Evolutionary conservation across 1,284 basidiomycete genomes (phyloP).

Genomic region (Papiliotrema terrestris): DNA sequence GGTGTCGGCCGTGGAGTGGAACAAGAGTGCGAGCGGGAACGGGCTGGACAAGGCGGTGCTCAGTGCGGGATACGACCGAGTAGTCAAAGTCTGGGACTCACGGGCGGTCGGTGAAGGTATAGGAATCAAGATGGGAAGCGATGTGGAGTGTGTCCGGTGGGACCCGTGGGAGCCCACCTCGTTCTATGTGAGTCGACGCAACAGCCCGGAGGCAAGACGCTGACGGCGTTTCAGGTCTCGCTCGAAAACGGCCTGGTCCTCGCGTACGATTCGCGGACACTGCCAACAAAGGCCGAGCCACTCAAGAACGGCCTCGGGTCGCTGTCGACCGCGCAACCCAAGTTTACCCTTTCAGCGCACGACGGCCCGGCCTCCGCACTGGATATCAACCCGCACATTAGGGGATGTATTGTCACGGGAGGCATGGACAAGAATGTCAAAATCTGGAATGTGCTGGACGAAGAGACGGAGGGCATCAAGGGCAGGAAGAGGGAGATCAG

Average conservation of each 20-base stretch:
- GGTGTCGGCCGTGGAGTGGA: conserved; percentile 98
- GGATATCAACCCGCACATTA: conserved; percentile 87
- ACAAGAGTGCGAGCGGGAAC: conserved; percentile 58
- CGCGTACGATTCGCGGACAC: conserved; percentile 82
- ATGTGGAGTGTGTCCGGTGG: conserved; percentile 93
- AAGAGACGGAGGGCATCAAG: conserved; percentile 58
- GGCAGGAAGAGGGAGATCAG: conserved; percentile 68
- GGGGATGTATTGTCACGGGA: conserved; percentile 86
- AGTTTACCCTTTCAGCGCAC: conserved; percentile 91
- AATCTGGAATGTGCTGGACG: conserved; percentile 80
- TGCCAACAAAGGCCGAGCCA: conserved; percentile 58
- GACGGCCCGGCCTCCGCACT: conserved; percentile 89
- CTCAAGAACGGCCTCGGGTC: conserved; percentile 10
- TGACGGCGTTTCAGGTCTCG: conserved; percentile 60
- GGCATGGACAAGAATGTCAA: conserved; percentile 92
- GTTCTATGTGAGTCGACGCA: conserved; percentile 71
- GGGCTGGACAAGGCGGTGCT: conserved; percentile 72
- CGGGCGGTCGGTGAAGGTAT: conserved; percentile 74
- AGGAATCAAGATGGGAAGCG: conserved; percentile 73
- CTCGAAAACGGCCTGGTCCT: conserved; percentile 89
- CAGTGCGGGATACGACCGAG: conserved; percentile 91
- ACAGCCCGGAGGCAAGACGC: conserved; percentile 1
- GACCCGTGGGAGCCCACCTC: conserved; percentile 85
- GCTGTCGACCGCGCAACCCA: conserved; percentile 47
- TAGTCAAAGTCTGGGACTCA: conserved; percentile 88